These are phyloP conservation scores for Epichloe gansuensis DNA, from an alignment of 2,329 filamentous ascomycete species.

Conservation along the genomic window DNA sequence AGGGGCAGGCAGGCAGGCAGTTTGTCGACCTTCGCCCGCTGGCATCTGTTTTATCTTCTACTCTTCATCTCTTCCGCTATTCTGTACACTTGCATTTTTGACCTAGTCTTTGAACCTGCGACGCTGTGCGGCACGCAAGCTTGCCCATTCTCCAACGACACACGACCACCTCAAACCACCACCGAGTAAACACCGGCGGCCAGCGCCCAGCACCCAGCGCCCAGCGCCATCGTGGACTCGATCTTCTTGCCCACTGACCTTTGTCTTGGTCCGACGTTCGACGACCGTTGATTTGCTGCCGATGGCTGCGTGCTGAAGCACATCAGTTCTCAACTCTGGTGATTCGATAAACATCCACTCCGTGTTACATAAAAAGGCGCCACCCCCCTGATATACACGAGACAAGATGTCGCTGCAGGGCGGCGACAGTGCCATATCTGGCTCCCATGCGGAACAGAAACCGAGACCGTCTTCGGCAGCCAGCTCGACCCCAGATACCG, in stretches of 20 bases:
- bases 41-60: neutral
- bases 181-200: neutral
- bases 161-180: neutral
- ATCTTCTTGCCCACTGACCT: neutral
- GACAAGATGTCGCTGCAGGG: slow-evolving; percentile 23
- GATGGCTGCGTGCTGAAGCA: slow-evolving; percentile 8
- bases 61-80: slow-evolving; percentile 1
- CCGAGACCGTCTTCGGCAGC: slow-evolving; percentile 18
- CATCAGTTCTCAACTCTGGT: neutral
- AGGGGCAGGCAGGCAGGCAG: neutral
- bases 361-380: neutral
- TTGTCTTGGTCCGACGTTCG: neutral
- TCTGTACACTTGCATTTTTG: slow-evolving; percentile 2
- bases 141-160: neutral
- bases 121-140: slow-evolving; percentile 4
- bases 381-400: slow-evolving; percentile 3
- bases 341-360: neutral
- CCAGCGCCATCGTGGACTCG: neutral
- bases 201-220: too few relatives aligned
- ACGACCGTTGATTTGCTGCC: neutral
- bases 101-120: slow-evolving; percentile 1
- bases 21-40: neutral
- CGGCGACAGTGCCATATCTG: slow-evolving; percentile 16
- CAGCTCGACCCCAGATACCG: slow-evolving; percentile 17
- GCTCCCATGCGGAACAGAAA: slow-evolving; percentile 11